A percentile compares a stretch with the other conserved stretches of the same genome.
Evolutionary conservation across 2,329 filamentous ascomycete species (phyloP).

Genomic region (Pyrenophora graminea): DNA sequence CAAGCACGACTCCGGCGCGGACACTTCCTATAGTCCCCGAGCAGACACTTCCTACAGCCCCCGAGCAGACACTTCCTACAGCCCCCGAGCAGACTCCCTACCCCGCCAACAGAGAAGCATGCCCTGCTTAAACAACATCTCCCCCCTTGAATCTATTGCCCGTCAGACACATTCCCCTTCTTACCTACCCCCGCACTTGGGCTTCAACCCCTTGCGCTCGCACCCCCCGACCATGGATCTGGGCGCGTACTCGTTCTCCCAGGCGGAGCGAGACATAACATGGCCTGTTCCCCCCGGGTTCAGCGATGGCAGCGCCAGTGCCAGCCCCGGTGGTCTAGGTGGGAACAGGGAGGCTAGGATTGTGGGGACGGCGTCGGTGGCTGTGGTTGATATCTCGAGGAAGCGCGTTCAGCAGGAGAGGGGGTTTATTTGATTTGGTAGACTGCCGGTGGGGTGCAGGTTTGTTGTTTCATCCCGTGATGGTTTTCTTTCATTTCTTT

Average conservation of each 20-base stretch:
- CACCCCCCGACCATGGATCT: constrained; percentile 18
- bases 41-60: not conserved
- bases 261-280: constrained; percentile 17
- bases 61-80: not conserved
- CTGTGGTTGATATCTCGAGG: constrained; percentile 1
- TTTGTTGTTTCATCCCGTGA: too few species aligned
- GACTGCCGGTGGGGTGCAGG: too few species aligned
- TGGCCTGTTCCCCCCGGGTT: constrained; percentile 29
- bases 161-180: not conserved
- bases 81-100: constrained; percentile 11
- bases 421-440: constrained; percentile 11
- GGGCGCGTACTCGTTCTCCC: constrained; percentile 20
- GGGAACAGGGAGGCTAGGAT: not conserved
- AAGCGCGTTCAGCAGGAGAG: constrained; percentile 7
- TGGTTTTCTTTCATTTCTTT: too few species aligned
- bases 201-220: constrained; percentile 1
- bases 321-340: constrained; percentile 10
- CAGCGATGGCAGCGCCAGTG: constrained; percentile 11
- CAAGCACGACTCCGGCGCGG: not conserved
- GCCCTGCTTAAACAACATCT: constrained; percentile 8
- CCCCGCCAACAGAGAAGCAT: not conserved
- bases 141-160: not conserved
- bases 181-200: constrained; percentile 7
- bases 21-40: constrained; percentile 3
- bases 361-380: not conserved